Conservation (phyloP, 768 basidiomycete genomes). For the Tylopilus subfusipes region DNA sequence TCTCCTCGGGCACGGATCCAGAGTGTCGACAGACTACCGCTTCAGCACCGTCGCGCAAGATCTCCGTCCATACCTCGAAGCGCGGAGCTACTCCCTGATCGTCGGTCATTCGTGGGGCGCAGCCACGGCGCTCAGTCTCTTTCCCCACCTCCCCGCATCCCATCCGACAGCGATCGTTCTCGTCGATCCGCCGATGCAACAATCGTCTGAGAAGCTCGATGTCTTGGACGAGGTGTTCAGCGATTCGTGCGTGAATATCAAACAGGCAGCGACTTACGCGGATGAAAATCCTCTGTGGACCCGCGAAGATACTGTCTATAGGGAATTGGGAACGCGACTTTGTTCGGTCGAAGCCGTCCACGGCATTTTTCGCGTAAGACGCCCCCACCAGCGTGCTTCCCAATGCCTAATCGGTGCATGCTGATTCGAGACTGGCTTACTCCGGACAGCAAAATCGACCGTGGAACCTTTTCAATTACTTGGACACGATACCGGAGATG, state of each 20-base stretch:
- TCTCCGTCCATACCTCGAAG: too few species aligned
- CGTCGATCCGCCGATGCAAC: conserved; percentile 16
- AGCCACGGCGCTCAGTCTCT: conserved; percentile 1
- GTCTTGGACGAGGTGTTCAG: not conserved
- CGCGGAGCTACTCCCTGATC: conserved; percentile 8
- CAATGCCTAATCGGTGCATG: not conserved
- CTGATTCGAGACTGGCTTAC: not conserved
- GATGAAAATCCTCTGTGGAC: conserved; percentile 18
- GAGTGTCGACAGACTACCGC: conserved; percentile 12
- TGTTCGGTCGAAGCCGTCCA: conserved; percentile 5
- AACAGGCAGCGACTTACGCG: not conserved
- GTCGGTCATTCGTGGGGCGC: conserved; percentile 23
- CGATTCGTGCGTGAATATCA: not conserved
- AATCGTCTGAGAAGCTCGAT: not conserved
- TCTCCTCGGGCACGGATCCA: too few species aligned
- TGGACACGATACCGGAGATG: conserved; percentile 4
- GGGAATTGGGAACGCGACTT: conserved; percentile 11
- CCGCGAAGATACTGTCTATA: conserved; percentile 1
- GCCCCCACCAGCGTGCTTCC: too few species aligned
- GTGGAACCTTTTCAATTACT: conserved; percentile 15
- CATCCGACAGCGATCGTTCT: conserved; percentile 16
- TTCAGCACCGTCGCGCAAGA: conserved; percentile 12
- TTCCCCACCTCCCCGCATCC: conserved; percentile 5
- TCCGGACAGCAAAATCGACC: conserved; percentile 9
- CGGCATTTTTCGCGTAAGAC: conserved; percentile 7